Conservation (phyloP, 345 rosid genomes). For the Eucalyptus regnans region DNA sequence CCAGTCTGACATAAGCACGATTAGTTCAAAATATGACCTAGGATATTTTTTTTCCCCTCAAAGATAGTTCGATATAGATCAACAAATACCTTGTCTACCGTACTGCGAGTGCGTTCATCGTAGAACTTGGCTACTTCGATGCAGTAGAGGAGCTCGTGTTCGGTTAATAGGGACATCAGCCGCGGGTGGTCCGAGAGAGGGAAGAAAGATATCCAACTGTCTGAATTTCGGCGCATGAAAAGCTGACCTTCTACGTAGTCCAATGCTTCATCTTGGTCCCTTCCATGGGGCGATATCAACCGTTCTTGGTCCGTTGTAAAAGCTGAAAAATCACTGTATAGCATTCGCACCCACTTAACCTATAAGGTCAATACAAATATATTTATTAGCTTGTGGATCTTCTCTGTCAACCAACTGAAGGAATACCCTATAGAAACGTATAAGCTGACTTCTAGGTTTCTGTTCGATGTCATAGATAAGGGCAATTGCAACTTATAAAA, state of each 20-base stretch:
- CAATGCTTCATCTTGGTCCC: not conserved
- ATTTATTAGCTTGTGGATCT: not conserved
- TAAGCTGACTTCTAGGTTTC: not conserved
- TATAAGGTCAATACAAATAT: not conserved
- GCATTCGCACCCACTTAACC: not conserved
- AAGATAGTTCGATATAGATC: not conserved
- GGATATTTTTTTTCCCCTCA: not conserved
- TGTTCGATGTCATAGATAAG: not conserved
- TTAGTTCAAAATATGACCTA: not conserved
- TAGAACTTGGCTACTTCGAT: slow-evolving; percentile 5
- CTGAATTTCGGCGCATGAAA: not conserved
- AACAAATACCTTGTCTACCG: not conserved
- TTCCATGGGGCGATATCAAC: not conserved
- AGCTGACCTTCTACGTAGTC: slow-evolving; percentile 1
- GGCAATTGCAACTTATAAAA: not conserved
- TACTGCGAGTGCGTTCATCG: not conserved
- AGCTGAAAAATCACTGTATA: not conserved
- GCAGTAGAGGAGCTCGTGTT: not conserved
- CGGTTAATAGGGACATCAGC: not conserved
- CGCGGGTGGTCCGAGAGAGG: not conserved
- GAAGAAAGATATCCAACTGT: not conserved
- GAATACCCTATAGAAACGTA: not conserved
- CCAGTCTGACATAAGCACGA: not conserved
- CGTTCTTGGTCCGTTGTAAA: slow-evolving; percentile 1
- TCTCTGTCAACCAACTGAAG: not conserved